phyloP scores from a whole-genome alignment of 352 stramenopile species.

The Globisporangium barbulae region DNA sequence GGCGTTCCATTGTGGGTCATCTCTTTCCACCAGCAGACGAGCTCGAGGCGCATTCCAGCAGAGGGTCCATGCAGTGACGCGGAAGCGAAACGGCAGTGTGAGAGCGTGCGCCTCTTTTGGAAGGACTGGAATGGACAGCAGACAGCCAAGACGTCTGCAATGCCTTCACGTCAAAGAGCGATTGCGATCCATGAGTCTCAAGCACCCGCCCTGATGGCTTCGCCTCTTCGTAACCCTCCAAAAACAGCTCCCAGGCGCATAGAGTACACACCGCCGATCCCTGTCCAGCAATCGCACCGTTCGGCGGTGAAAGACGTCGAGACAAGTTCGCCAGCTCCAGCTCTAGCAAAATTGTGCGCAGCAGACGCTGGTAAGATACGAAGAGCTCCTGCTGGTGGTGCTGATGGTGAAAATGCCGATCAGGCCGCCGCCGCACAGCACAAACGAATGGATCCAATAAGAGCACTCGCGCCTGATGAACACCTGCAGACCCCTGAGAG shows the following conservation, averaged over 20 bases:
- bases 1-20: constrained; percentile 28
- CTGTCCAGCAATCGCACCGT: neutral
- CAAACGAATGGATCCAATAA: neutral
- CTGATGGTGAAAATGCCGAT: too few relatives aligned
- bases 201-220: neutral
- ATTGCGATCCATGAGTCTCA: neutral
- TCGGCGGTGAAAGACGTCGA: neutral
- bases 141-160: neutral
- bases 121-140: constrained; percentile 24
- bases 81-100: neutral
- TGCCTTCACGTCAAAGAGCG: neutral
- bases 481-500: neutral
- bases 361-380: neutral
- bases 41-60: neutral
- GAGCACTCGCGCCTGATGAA: neutral
- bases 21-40: constrained; percentile 18
- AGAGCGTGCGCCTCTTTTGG: constrained; percentile 25
- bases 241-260: neutral
- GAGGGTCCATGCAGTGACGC: neutral
- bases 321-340: neutral
- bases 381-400: neutral
- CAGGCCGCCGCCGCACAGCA: too few relatives aligned
- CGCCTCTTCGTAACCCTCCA: neutral
- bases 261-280: too few relatives aligned
- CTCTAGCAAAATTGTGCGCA: neutral